A percentile compares a stretch with the other conserved stretches of the same genome.
Evolutionary conservation across 2,329 filamentous ascomycete genomes (phyloP).

Genomic region (Biscogniauxia mediterranea): DNA sequence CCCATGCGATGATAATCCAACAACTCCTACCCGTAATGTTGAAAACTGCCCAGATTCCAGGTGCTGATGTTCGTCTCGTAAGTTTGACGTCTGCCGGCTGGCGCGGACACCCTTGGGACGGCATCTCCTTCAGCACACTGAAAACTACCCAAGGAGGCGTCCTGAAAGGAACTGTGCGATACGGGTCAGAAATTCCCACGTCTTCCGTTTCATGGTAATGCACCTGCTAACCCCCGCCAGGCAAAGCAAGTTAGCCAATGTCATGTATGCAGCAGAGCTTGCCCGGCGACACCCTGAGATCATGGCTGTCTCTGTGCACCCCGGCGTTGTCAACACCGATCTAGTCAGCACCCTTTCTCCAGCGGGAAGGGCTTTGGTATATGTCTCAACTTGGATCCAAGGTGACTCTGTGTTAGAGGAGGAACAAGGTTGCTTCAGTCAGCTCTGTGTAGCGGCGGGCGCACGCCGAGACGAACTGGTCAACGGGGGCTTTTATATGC

Average conservation of each 20-base stretch:
- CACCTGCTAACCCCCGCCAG: slow-evolving; percentile 34
- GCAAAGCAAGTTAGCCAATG: slow-evolving; percentile 31
- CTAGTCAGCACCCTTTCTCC: slow-evolving; percentile 19
- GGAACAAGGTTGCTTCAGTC: slow-evolving; percentile 38
- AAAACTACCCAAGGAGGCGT: slow-evolving; percentile 21
- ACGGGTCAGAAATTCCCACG: slow-evolving; percentile 21
- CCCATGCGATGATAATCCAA: slow-evolving; percentile 41
- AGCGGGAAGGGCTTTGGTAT: slow-evolving; percentile 19
- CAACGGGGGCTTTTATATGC: slow-evolving; percentile 38
- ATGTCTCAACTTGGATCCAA: slow-evolving; percentile 11
- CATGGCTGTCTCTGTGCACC: slow-evolving; percentile 25
- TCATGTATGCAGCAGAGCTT: slow-evolving; percentile 28
- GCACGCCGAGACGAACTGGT: slow-evolving; percentile 26
- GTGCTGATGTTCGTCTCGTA: slow-evolving; percentile 29
- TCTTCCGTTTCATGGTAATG: too few species aligned
- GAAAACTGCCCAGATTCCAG: slow-evolving; percentile 20
- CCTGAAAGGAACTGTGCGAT: slow-evolving; percentile 22
- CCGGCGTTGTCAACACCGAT: slow-evolving; percentile 29
- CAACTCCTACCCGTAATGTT: slow-evolving; percentile 30
- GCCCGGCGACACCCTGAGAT: slow-evolving; percentile 27
- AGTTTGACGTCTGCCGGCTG: slow-evolving; percentile 24
- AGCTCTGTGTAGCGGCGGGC: slow-evolving; percentile 40
- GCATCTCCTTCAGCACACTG: slow-evolving; percentile 27
- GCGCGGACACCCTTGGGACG: slow-evolving; percentile 17
- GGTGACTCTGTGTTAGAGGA: slow-evolving; percentile 20